phyloP scores from a whole-genome alignment of 1,284 basidiomycete species.

The Trichosporon sp. region DNA sequence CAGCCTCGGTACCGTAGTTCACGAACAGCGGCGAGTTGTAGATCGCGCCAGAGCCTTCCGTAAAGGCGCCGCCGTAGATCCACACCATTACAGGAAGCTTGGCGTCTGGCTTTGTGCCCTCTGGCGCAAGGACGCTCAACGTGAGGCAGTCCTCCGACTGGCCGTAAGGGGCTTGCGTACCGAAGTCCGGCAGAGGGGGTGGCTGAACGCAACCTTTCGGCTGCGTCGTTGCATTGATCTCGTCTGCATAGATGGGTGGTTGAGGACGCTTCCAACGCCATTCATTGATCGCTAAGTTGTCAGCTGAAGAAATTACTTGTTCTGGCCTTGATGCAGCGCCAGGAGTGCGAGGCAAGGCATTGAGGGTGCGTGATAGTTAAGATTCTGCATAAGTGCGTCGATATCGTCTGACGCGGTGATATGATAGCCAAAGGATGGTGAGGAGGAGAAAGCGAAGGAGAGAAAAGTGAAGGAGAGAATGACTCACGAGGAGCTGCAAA shows the following conservation, averaged over 20 bases:
- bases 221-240: slow-evolving; percentile 26
- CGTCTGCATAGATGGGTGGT: slow-evolving; percentile 20
- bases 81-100: slow-evolving; percentile 42
- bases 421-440: background rate
- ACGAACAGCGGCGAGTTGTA: slow-evolving; percentile 26
- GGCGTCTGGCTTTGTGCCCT: slow-evolving; percentile 17
- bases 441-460: background rate
- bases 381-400: too few relatives aligned
- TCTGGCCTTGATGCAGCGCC: too few relatives aligned
- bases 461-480: background rate
- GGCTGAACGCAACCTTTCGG: slow-evolving; percentile 36
- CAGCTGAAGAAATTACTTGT: too few relatives aligned
- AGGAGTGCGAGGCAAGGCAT: too few relatives aligned
- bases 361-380: too few relatives aligned
- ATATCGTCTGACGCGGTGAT: background rate
- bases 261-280: slow-evolving; percentile 47
- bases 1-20: slow-evolving; percentile 7
- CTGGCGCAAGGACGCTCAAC: slow-evolving; percentile 43
- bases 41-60: slow-evolving; percentile 16
- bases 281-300: background rate
- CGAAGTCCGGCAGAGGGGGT: slow-evolving; percentile 16
- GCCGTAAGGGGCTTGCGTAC: background rate
- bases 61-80: slow-evolving; percentile 43
- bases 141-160: slow-evolving; percentile 48
- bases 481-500: slow-evolving; percentile 12